phyloP scores from a whole-genome alignment of 1,139 yeast genomes.

The Pneumocystis sp. region DNA sequence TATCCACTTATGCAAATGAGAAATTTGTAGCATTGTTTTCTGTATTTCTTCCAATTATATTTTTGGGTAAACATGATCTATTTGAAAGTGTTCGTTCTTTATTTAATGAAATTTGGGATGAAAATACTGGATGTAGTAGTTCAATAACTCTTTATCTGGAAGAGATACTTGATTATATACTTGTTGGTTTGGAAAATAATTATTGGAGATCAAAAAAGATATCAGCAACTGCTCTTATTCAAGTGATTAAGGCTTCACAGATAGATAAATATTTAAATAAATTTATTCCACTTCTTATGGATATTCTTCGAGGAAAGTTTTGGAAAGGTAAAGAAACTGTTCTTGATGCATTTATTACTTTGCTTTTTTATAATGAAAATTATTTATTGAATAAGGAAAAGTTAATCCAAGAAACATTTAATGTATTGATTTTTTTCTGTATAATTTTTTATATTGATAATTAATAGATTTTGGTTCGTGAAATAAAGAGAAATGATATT shows the following conservation, averaged over 20 bases:
- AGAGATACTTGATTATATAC: conserved; percentile 46
- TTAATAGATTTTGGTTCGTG: conserved; percentile 36
- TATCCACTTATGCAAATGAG: conserved; percentile 58
- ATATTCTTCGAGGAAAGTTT: conserved; percentile 60
- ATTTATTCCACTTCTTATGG: conserved; percentile 42
- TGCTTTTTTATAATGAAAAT: conserved; percentile 20
- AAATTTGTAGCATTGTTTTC: conserved; percentile 48
- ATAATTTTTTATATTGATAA: conserved; percentile 26
- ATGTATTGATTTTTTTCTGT: conserved; percentile 12
- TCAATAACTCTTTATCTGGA: conserved; percentile 54
- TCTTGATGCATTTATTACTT: conserved; percentile 51
- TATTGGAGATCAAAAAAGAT: conserved; percentile 54
- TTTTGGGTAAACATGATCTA: conserved; percentile 59
- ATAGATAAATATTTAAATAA: conserved; percentile 17
- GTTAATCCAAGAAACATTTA: not conserved
- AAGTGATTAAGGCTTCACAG: conserved; percentile 19
- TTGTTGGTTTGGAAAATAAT: conserved; percentile 38
- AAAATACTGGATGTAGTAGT: conserved; percentile 58
- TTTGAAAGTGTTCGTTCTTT: conserved; percentile 28
- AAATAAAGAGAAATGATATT: conserved; percentile 53
- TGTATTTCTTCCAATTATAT: conserved; percentile 63
- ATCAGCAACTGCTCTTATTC: conserved; percentile 56
- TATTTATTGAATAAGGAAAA: conserved; percentile 12
- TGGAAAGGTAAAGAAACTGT: conserved; percentile 82
- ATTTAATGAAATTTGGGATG: conserved; percentile 64